Evolutionary conservation across 192 early-diverging fungal genomes (phyloP).

Genomic region (Coemansia sp.): DNA sequence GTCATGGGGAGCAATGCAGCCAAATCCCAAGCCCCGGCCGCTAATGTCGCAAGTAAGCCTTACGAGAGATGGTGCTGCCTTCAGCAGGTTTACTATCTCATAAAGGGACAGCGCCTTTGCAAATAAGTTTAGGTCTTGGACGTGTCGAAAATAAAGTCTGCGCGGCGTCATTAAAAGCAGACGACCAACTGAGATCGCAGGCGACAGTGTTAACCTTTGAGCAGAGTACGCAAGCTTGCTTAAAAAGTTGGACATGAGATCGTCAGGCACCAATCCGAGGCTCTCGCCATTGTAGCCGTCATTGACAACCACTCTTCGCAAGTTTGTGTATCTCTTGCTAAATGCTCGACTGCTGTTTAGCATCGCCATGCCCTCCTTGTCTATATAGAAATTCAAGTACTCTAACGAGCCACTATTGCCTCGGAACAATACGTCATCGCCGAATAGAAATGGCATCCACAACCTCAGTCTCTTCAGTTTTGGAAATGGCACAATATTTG

Average conservation of each 20-base stretch:
- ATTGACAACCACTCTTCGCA: background rate
- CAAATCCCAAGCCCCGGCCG: background rate
- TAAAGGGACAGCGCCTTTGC: background rate
- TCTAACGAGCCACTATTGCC: constrained; percentile 10
- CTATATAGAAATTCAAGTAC: background rate
- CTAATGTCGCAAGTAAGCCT: background rate
- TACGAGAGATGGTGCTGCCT: background rate
- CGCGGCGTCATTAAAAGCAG: background rate
- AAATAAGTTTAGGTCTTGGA: background rate
- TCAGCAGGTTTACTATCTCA: background rate
- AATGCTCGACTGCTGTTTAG: background rate
- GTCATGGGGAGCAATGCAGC: background rate
- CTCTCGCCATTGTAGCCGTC: background rate
- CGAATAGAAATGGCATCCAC: background rate
- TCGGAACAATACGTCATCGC: constrained; percentile 11
- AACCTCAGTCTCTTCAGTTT: background rate
- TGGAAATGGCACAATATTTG: constrained; percentile 9
- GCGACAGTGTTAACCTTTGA: background rate
- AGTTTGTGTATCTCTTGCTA: background rate
- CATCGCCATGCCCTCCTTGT: background rate
- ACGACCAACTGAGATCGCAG: background rate
- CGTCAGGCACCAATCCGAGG: background rate
- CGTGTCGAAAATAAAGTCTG: background rate
- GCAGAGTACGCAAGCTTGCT: background rate
- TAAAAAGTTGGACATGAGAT: background rate